Conservation (phyloP, 2,329 filamentous ascomycete genomes). For the Lecanicillium sp. region DNA sequence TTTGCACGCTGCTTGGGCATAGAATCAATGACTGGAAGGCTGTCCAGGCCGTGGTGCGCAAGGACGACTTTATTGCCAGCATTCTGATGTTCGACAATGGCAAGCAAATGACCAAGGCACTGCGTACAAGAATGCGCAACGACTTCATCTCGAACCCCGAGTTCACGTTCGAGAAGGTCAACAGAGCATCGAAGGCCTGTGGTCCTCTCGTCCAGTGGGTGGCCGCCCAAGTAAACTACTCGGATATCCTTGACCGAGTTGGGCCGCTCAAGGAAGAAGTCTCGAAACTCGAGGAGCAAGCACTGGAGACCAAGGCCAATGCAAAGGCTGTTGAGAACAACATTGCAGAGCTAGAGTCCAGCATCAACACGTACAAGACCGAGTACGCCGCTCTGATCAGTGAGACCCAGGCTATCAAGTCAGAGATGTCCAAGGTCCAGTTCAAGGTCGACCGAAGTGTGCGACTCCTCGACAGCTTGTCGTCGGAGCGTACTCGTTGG, state of each 20-base stretch:
- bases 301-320: slow-evolving; percentile 86
- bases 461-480: slow-evolving; percentile 85
- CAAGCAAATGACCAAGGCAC: slow-evolving; percentile 77
- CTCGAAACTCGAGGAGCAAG: slow-evolving; percentile 74
- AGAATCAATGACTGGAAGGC: slow-evolving; percentile 86
- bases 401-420: slow-evolving; percentile 94
- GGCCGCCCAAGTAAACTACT: slow-evolving; percentile 91
- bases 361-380: slow-evolving; percentile 90
- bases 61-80: slow-evolving; percentile 94
- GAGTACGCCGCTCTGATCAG: slow-evolving; percentile 95
- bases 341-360: slow-evolving; percentile 75
- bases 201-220: slow-evolving; percentile 97
- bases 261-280: slow-evolving; percentile 91
- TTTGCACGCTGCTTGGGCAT: slow-evolving; percentile 89
- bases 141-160: slow-evolving; percentile 90
- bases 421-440: slow-evolving; percentile 91
- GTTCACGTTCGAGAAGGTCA: slow-evolving; percentile 93
- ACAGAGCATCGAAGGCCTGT: slow-evolving; percentile 92
- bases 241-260: slow-evolving; percentile 91
- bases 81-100: slow-evolving; percentile 98
- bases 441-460: slow-evolving; percentile 98
- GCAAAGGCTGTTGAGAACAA: slow-evolving; percentile 87
- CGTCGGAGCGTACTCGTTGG: slow-evolving; percentile 89
- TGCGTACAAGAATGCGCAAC: slow-evolving; percentile 82
- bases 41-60: slow-evolving; percentile 79